Conservation (phyloP, 1,284 basidiomycete species). For the Salmacisia buchloeana region DNA sequence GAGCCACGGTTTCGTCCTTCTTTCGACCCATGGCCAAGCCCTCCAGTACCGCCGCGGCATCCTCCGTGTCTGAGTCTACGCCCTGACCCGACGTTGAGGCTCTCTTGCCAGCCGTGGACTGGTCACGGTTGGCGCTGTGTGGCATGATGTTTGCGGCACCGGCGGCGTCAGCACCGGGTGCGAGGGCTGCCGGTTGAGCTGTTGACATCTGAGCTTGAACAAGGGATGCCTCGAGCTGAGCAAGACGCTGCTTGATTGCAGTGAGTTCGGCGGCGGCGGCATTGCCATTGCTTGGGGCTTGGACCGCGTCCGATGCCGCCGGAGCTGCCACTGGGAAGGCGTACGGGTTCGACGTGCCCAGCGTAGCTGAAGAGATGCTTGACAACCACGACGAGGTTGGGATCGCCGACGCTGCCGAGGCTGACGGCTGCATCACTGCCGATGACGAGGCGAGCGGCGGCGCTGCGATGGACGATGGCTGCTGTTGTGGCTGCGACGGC, state of each 20-base stretch:
- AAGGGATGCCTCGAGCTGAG: conserved; percentile 35
- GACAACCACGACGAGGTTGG: too few relatives aligned
- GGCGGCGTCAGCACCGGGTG: neutral
- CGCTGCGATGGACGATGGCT: conserved; percentile 23
- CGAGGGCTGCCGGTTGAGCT: neutral
- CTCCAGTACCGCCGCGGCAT: conserved; percentile 44
- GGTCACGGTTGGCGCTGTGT: neutral
- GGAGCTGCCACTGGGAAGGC: conserved; percentile 16
- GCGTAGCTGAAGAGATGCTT: too few relatives aligned
- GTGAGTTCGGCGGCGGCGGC: conserved; percentile 32
- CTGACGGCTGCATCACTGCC: too few relatives aligned
- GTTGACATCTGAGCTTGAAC: neutral
- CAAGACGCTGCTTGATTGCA: conserved; percentile 45
- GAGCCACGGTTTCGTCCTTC: too few relatives aligned
- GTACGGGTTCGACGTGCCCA: conserved; percentile 17
- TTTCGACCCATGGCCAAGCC: conserved; percentile 36
- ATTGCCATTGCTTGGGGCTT: too few relatives aligned
- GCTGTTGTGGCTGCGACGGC: conserved; percentile 6
- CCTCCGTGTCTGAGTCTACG: conserved; percentile 44
- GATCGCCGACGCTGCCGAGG: too few relatives aligned
- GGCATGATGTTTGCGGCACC: neutral
- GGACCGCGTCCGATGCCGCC: too few relatives aligned
- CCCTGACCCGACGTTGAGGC: conserved; percentile 18
- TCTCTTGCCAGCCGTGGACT: neutral
- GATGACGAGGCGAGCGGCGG: conserved; percentile 16